Conservation (phyloP, 108 stramenopile species). For the Pseudonitzschia delicatissima region DNA sequence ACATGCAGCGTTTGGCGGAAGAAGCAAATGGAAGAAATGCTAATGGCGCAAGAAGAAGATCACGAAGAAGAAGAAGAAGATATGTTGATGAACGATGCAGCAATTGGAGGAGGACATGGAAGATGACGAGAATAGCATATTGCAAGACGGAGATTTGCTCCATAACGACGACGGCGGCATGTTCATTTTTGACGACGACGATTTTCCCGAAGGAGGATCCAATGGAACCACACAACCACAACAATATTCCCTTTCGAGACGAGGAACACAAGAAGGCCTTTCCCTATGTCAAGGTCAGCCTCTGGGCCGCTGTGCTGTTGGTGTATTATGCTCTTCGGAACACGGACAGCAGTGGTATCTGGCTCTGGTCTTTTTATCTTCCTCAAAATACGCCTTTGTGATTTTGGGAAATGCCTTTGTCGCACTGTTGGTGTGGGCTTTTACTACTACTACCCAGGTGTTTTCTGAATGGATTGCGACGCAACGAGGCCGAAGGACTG, state of each 20-base stretch:
- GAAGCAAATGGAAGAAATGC: constrained; percentile 34
- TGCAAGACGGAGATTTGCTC: not conserved
- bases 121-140: not conserved
- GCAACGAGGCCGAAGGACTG: constrained; percentile 88
- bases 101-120: not conserved
- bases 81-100: constrained; percentile 3
- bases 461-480: constrained; percentile 85
- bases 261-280: constrained; percentile 9
- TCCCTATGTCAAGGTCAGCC: constrained; percentile 45
- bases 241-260: not conserved
- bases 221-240: not conserved
- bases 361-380: constrained; percentile 85
- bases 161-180: constrained; percentile 7
- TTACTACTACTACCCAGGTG: constrained; percentile 46
- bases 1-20: constrained; percentile 22
- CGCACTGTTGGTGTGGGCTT: constrained; percentile 52
- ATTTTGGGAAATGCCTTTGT: constrained; percentile 83
- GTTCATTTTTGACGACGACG: not conserved
- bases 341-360: constrained; percentile 94
- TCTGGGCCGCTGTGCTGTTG: constrained; percentile 50
- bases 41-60: constrained; percentile 34
- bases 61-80: constrained; percentile 7
- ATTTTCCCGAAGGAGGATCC: not conserved
- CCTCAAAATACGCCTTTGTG: constrained; percentile 86
- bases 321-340: constrained; percentile 70